A percentile compares a stretch with the other conserved stretches of the same genome.
phyloP scores from a whole-genome alignment of 305 asterid species.

The Salvia sclarea region DNA sequence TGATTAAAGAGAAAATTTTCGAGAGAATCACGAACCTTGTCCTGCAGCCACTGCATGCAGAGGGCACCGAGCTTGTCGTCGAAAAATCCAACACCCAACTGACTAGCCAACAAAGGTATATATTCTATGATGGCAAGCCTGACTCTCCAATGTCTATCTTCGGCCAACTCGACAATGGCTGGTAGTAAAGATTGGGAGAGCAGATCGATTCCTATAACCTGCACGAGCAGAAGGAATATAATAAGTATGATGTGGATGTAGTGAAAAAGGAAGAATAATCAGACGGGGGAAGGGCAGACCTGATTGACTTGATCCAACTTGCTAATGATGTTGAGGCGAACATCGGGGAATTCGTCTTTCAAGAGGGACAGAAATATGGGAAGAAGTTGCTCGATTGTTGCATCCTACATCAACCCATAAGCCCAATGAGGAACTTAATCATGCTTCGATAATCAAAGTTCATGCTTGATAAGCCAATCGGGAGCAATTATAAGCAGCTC shows the following conservation, averaged over 20 bases:
- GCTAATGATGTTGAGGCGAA: constrained; percentile 84
- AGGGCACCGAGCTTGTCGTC: constrained; percentile 92
- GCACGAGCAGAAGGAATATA: constrained; percentile 31
- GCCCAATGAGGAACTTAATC: constrained; percentile 2
- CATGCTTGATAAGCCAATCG: neutral
- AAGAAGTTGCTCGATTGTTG: constrained; percentile 91
- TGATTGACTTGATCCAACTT: constrained; percentile 88
- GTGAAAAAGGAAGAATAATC: neutral
- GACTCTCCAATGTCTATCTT: constrained; percentile 95
- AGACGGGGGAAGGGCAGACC: constrained; percentile 37
- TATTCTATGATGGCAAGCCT: constrained; percentile 94
- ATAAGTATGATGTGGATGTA: constrained; percentile 1
- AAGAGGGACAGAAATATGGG: constrained; percentile 89
- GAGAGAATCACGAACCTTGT: constrained; percentile 57
- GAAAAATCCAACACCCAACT: constrained; percentile 84
- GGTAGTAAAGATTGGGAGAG: constrained; percentile 84
- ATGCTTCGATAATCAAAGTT: no score
- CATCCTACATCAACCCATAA: constrained; percentile 60
- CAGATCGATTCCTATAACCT: constrained; percentile 92
- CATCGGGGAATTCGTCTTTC: constrained; percentile 92
- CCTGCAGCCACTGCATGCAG: constrained; percentile 96
- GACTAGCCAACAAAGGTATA: constrained; percentile 91
- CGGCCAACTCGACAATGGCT: constrained; percentile 91
- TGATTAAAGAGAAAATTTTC: constrained; percentile 6
- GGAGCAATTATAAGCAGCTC: neutral